Base-by-base conservation (phyloP, 108 stramenopile genomes). In the Parmales sp. region DNA sequence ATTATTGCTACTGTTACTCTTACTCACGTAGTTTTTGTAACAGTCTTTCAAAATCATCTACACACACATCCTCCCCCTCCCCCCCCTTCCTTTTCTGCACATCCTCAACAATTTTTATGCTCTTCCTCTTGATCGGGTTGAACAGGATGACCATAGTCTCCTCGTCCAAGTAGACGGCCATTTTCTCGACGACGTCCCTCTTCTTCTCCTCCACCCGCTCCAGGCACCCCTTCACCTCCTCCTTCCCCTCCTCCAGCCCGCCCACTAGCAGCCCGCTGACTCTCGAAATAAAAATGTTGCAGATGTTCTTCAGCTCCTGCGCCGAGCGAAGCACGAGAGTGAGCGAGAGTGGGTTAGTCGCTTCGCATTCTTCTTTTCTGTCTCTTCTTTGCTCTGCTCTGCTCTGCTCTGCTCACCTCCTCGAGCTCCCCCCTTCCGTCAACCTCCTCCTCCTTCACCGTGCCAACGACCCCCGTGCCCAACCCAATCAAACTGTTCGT, bases 401-500 rank as follows among this genome's bases (percentile, higher is more conserved):
- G 11, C 7, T 13, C 41, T 13, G 22, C 23, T 3, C 46, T 4
- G 11, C 19, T 3, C 16, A 13, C 23, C 46, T 23, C 46, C 3
- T 48, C 46, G 11, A 48, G 16, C 46, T 48, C 46, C 46, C 23
- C 46, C 46, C 23, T 48, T 23, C 23, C 23, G 16, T 48, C 46
- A 4, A 48, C 46, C 46, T 48, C 46, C 46, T n/a, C 23, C 46
- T 48, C 46, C 46, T 48, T 23, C 8, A 48, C 46, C 46, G 19
- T 48, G 5, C 22, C 22, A n/a, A 48, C 46, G 11, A 48, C 13
- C 22, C 23, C 13, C 22, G 19, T 48, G 11, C 22, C 13, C 22
- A 48, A 48, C 3, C 23, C 23, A 6, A 48, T n/a, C 8, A 48
- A 13, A 4, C 22, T 23, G 46, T 93, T 93, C 49, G 90, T 89